A percentile compares a stretch with the other conserved stretches of the same genome.
These are phyloP conservation scores for Linaria vulgaris DNA, from an alignment of 257 asterid species.

Conservation along the genomic window DNA sequence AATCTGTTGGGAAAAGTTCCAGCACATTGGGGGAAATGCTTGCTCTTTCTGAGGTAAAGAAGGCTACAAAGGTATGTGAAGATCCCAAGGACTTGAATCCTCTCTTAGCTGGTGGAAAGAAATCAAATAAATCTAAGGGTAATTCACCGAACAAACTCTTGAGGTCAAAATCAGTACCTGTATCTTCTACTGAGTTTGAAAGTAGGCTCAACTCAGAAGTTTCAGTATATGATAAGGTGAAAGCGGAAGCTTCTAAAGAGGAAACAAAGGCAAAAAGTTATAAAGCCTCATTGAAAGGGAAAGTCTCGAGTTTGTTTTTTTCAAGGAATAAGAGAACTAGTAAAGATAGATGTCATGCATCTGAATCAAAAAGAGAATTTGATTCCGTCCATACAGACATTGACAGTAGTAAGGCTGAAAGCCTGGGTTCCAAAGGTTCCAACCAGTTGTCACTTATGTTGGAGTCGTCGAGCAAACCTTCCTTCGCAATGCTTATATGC, in stretches of 20 bases:
- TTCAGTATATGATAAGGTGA: conserved; percentile 37
- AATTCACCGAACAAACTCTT: conserved; percentile 55
- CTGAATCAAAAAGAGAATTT: conserved; percentile 40
- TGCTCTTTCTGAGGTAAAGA: conserved; percentile 85
- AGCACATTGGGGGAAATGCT: conserved; percentile 98
- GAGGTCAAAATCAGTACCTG: conserved; percentile 90
- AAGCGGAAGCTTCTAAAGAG: conserved; percentile 44
- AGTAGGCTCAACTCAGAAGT: conserved; percentile 36
- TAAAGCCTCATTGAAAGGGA: conserved; percentile 71
- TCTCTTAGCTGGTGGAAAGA: conserved; percentile 30
- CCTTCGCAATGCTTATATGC: conserved; percentile 28
- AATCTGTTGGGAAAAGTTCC: conserved; percentile 60
- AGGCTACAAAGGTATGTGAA: conserved; percentile 36
- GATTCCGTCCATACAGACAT: conserved; percentile 28
- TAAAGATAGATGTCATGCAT: conserved; percentile 43
- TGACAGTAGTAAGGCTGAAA: conserved; percentile 24
- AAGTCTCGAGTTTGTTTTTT: conserved; percentile 81
- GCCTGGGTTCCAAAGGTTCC: conserved; percentile 8
- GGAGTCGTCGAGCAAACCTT: conserved; percentile 27
- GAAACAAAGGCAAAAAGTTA: conserved; percentile 46
- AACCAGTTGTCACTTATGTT: conserved; percentile 31
- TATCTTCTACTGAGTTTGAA: conserved; percentile 56
- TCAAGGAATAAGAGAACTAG: conserved; percentile 60
- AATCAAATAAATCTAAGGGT: conserved; percentile 33
- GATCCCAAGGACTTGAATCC: conserved; percentile 40